Base-by-base conservation (phyloP, 2,329 filamentous ascomycete species). In the Phoma sp. region DNA sequence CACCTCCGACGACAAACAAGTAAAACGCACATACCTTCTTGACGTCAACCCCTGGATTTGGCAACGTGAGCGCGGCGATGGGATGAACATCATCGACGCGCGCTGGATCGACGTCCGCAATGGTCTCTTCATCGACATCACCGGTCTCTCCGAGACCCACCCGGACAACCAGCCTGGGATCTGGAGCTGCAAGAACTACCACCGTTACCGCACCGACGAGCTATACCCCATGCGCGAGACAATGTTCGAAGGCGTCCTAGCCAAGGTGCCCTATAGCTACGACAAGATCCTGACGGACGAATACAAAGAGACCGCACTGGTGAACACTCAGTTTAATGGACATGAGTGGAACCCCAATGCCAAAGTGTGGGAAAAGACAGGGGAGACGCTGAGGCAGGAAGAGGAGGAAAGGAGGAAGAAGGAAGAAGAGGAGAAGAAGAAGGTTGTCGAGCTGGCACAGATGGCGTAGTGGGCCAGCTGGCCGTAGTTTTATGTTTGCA, bases 71-170 rank as follows among this genome's bases (percentile, higher is more conserved):
- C 81, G 85, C 21, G 87, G 87, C 38, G 82, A 89, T 64, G 90
- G 90, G 17, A 78, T 82, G 69, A 96, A 96, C 71, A 84, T 95
- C 51, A 95, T 95, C 66, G 91, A 95, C 74, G 91, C 88, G 22
- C 83, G 91, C 40, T 96, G 90, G 89, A 90, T 95, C 69, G 90
- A 95, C 74, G 82, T 82, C 55, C 75, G 78, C 51, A 95, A 88
- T 65, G 91, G 91, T 43, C 82, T 94, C 68, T 96, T 90, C 74
- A 87, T 95, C 73, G 91, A 95, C 73, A 92, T 96, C 68, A 95
- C 91, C 0, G 90, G 85, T 12, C 77, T 95, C 32, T 84, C 85
- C 45, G 88, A 92, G 77, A 84, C 88, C 19, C 81, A 91, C 29
- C 82, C 84, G 0, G 77, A 79, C 15, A 74, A 73, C 2, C 66